A percentile compares a stretch with the other conserved stretches of the same genome.
Evolutionary conservation across 306 rosid genomes (phyloP).

Genomic region (Citrullus amarus): DNA sequence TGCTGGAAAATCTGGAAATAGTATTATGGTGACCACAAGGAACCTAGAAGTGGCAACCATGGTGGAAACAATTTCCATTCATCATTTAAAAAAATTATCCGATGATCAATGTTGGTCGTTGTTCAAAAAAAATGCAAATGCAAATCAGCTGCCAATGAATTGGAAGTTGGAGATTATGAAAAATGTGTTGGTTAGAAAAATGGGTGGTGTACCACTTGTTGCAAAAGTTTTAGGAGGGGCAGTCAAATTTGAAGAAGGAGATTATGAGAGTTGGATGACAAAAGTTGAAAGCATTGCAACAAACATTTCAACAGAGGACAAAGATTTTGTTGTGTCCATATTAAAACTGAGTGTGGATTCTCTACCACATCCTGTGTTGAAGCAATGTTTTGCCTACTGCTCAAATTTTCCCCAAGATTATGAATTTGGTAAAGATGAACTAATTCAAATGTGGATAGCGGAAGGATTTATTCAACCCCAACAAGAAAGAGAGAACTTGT

Average conservation of each 20-base stretch:
- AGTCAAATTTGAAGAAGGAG: neutral
- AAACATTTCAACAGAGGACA: neutral
- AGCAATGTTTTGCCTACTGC: conserved; percentile 14
- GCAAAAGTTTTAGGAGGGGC: conserved; percentile 9
- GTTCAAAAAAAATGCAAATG: neutral
- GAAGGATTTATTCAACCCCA: conserved; percentile 1
- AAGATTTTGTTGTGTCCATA: neutral
- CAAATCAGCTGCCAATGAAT: neutral
- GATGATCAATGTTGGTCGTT: no score
- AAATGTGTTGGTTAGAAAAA: neutral
- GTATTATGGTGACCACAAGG: no score
- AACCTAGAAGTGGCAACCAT: no score
- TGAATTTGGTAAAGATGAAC: no score
- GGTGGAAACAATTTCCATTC: no score
- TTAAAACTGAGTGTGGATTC: conserved; percentile 10
- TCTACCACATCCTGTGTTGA: neutral
- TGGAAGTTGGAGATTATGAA: neutral
- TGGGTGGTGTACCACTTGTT: conserved; percentile 5
- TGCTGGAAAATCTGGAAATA: no score
- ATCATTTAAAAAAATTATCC: no score
- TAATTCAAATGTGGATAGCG: conserved; percentile 10
- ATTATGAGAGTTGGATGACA: neutral
- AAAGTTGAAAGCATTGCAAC: no score
- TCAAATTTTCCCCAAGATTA: neutral
- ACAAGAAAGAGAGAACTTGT: neutral